Percentiles rank a stretch among this genome's conserved stretches.
phyloP scores from a whole-genome alignment of 352 stramenopile genomes.

The Paralagenidium karlingii region DNA sequence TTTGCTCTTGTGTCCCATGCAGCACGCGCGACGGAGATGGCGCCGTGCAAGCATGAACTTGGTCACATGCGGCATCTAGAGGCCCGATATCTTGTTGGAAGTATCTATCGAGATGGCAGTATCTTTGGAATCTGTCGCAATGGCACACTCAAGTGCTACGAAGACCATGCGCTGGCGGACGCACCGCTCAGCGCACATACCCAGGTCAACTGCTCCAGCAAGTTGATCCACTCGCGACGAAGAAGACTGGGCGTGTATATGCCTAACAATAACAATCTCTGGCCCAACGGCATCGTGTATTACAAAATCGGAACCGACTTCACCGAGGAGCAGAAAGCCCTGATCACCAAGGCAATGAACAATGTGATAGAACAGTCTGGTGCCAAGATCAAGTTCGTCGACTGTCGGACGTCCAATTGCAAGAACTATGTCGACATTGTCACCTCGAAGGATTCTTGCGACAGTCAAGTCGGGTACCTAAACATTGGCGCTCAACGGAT shows the following conservation, averaged over 20 bases:
- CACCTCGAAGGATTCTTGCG: conserved; percentile 55
- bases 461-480: conserved; percentile 61
- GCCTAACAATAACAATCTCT: conserved; percentile 38
- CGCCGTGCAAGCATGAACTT: too few species aligned
- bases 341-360: conserved; percentile 40
- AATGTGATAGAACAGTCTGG: conserved; percentile 36
- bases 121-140: too few species aligned
- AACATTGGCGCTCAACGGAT: conserved; percentile 49
- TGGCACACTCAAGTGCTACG: too few species aligned
- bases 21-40: too few species aligned
- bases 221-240: conserved; percentile 10
- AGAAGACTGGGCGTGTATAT: conserved; percentile 42
- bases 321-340: conserved; percentile 35
- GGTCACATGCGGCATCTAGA: too few species aligned
- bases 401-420: conserved; percentile 43
- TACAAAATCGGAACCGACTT: conserved; percentile 51
- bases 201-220: conserved; percentile 18
- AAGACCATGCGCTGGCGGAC: too few species aligned
- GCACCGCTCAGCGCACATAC: too few species aligned
- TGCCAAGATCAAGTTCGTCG: conserved; percentile 45
- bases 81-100: too few species aligned
- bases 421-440: conserved; percentile 55
- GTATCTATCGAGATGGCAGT: too few species aligned
- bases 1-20: too few species aligned
- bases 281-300: conserved; percentile 51